Base-by-base conservation (phyloP, 192 early-diverging fungal species). In the Geosiphon pyriformis region DNA sequence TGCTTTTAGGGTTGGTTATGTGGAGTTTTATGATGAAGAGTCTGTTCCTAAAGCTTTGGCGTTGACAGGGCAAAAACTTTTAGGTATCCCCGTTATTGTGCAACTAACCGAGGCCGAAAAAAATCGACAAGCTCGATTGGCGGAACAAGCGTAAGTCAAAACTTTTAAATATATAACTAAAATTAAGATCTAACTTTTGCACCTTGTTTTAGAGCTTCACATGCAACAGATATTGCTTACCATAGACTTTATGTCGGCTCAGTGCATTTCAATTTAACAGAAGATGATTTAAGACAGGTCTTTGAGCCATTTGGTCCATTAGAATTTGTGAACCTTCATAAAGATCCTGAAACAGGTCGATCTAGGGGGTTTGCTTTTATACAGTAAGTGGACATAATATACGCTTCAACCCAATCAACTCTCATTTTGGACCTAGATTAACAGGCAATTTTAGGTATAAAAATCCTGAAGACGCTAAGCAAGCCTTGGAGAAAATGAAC, bases 71-170 rank as follows among this genome's bases (percentile, higher is more conserved):
- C 75, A 90, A 74, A 88, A 86, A 78, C 86, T 98, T 67, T 81
- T 96, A 72, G 94, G 91, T 29, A 89, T 96, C 61, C 96, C 96
- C 4, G 93, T 98, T 54, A 87, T 95, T 67, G 91, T 95, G 42
- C 90, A 95, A 75, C 82, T 84, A 51, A 92, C 92, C 0, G 94
- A 96, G 67, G 86, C 93, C 10, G 93, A 98, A 76, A 96, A 96
- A 82, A 98, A 98, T 77, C 76, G 88, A 30, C 72, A 87, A 31
- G 86, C 87, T 10, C 80, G 81, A 34, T 76, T 75, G 65, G 86
- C 82, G n/a, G 74, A 76, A 48, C 70, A 77, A 29, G 72, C 73
- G 82, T 84, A 73, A 62, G 82, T 81, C 54, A 32, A 74, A 79
- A 52, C 60, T 70, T 7, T 75, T 55, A n/a, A 61, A 70, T 59